Evolutionary conservation across 192 early-diverging fungal genomes (phyloP), one percentile per base, ranked within the genome.

Genomic region (Entomortierella chlamydospora): DNA sequence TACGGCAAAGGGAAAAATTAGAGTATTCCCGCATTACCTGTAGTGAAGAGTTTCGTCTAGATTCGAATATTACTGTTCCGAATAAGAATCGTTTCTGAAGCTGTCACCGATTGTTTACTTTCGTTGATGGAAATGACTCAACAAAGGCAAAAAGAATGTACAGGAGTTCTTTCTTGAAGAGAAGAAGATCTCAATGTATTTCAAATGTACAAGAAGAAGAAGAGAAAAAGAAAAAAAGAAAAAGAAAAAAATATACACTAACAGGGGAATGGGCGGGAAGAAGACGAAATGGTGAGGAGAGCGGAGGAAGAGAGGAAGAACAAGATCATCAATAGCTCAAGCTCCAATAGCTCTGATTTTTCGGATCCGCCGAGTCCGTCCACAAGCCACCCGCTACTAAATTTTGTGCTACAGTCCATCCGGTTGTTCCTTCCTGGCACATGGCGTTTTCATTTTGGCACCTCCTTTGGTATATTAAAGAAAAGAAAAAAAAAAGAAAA

Each of bases 271-370:
- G 37, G 10, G 25, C 41, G 34, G 33, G 20, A 64, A 15, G 34
- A 64, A 51, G 51, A 55, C 29, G n/a, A 41, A 66, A 25, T 23
- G 50, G 28, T 12, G 31, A 29, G 34, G 33, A 23, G 63, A 54
- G 37, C 33, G 25, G 43, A 7, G 23, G 43, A 45, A 41, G 39
- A 47, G 22, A 45, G 45, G 30, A 10, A 15, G 26, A 18, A 17
- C 3, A 15, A 50, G 15, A 50, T 17, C 47, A 57, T 55, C 20
- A 54, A 54, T 54, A 4, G 15, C 15, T 47, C 20, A 20, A 12
- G 15, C 20, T 15, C 15, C 20, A 17, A 47, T 11, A 47, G 15
- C 15, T 47, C 20, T 17, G 15, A 20, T 20, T 47, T 47, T 47
- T 20, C 12, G 45, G 20, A 47, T 15, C 12, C 12, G 45, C 45